phyloP scores from a whole-genome alignment of 768 basidiomycete species.

The Xanthoconium stramineum region DNA sequence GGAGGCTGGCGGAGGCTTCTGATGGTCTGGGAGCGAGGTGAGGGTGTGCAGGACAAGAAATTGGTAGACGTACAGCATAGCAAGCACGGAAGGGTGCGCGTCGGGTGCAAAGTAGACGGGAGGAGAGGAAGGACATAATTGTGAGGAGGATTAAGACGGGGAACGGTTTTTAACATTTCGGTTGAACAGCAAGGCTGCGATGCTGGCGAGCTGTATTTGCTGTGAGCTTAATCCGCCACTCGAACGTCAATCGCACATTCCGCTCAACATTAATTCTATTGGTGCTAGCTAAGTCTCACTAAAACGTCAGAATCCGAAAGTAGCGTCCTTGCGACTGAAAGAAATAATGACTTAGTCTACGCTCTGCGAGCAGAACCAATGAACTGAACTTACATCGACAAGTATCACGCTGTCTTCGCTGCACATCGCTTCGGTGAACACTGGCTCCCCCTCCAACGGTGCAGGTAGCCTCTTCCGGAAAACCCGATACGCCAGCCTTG shows the following conservation, averaged over 20 bases:
- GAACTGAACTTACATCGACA: constrained; percentile 39
- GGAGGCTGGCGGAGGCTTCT: constrained; percentile 25
- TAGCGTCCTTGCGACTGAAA: constrained; percentile 21
- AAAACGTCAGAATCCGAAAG: constrained; percentile 32
- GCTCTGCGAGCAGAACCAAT: neutral
- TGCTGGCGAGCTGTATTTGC: constrained; percentile 26
- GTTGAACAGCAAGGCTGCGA: constrained; percentile 12
- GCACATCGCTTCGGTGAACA: constrained; percentile 43
- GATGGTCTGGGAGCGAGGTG: constrained; percentile 24
- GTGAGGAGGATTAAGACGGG: neutral
- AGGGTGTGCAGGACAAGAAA: constrained; percentile 9
- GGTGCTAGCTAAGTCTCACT: neutral
- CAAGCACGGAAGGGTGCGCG: constrained; percentile 46
- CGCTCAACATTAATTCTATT: constrained; percentile 3
- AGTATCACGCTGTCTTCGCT: constrained; percentile 55
- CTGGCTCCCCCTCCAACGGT: constrained; percentile 2
- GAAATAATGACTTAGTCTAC: neutral
- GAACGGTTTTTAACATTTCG: constrained; percentile 22
- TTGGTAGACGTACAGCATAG: constrained; percentile 46
- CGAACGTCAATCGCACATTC: constrained; percentile 20
- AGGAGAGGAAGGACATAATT: constrained; percentile 24
- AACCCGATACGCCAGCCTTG: constrained; percentile 46
- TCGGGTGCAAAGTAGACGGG: constrained; percentile 33
- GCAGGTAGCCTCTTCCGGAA: constrained; percentile 24
- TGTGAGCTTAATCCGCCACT: constrained; percentile 28